Evolutionary conservation across 192 early-diverging fungal genomes (phyloP), one percentile per base, ranked within the genome.

Genomic region (Coemansia nantahalensis): DNA sequence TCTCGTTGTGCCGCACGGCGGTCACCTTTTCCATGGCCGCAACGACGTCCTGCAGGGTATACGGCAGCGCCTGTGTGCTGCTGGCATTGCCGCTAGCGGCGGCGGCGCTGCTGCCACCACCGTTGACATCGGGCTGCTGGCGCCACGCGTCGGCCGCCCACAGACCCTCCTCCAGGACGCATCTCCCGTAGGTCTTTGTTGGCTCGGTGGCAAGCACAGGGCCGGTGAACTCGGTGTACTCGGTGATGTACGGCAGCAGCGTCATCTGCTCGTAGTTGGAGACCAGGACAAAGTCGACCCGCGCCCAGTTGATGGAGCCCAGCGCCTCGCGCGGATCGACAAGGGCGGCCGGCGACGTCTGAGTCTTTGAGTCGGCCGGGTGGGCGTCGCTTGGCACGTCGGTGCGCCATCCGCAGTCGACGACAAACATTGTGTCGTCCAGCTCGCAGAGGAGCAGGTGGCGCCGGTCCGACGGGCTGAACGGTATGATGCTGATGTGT

Each of bases 191-290:
- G 31, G 80, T 82, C 62, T 89, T 81, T 1, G 87, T 85, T 1
- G 89, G 87, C 62, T 90, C 92, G 0, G 90, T 91, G 3, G 86
- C 88, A 68, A 83, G 84, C 5, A 94, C 82, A 7, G 76, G 79
- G 4, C 89, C 89, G 18, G 81, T 72, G 59, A 91, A 94, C 18
- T 79, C 83, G 1, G 84, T 81, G 73, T 87, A 91, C 36, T 92
- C 90, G 1, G 88, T 92, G 24, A 92, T 65, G 56, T 80, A 94
- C 15, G 92, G 92, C 23, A 94, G 68, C 39, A 85, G 83, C 18
- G 85, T 65, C 77, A 87, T 84, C 45, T 88, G 80, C 45, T 85
- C 82, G 56, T 80, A 80, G 69, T 89, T 86, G 36, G 85, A 81
- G 23, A 94, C 65, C 3, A 94, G 62, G 17, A 94, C 78, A 51